Conservation (phyloP, 2,329 filamentous ascomycete species). For the Pseudogymnoascus sp. region DNA sequence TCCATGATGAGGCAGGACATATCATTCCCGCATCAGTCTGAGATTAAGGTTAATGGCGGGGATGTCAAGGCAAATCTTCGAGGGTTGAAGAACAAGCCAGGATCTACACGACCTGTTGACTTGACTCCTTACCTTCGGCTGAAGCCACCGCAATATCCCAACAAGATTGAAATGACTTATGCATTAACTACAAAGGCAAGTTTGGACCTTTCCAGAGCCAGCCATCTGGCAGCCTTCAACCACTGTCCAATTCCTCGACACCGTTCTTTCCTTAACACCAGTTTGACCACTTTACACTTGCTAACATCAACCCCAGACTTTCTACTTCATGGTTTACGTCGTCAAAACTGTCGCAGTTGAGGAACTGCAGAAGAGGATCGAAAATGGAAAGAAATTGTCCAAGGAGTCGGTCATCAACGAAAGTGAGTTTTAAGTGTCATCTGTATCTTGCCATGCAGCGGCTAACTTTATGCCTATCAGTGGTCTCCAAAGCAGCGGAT, state of each 20-base stretch:
- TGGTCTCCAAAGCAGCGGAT: conserved; percentile 73
- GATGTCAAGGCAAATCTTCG: conserved; percentile 90
- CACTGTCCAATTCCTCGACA: conserved; percentile 12
- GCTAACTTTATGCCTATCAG: conserved; percentile 37
- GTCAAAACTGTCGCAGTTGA: conserved; percentile 66
- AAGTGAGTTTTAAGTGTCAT: conserved; percentile 45
- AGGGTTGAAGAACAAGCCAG: conserved; percentile 91
- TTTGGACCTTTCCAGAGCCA: conserved; percentile 16
- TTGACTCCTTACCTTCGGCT: conserved; percentile 71
- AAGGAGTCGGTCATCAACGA: conserved; percentile 77
- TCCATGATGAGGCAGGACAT: conserved; percentile 62
- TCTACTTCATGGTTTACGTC: conserved; percentile 63
- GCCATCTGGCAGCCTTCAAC: conserved; percentile 15
- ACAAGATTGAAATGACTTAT: conserved; percentile 80
- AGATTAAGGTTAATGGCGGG: conserved; percentile 80
- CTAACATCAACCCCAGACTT: conserved; percentile 47
- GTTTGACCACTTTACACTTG: not conserved
- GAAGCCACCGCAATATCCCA: conserved; percentile 58
- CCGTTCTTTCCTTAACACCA: not conserved
- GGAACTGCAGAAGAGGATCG: conserved; percentile 61
- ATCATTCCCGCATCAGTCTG: conserved; percentile 83
- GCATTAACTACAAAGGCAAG: conserved; percentile 80
- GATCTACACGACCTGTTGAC: conserved; percentile 87
- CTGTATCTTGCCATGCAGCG: not conserved
- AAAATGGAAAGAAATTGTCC: conserved; percentile 61